phyloP scores from a whole-genome alignment of 108 stramenopile species.

The Phaeodactylum tricornutum region DNA sequence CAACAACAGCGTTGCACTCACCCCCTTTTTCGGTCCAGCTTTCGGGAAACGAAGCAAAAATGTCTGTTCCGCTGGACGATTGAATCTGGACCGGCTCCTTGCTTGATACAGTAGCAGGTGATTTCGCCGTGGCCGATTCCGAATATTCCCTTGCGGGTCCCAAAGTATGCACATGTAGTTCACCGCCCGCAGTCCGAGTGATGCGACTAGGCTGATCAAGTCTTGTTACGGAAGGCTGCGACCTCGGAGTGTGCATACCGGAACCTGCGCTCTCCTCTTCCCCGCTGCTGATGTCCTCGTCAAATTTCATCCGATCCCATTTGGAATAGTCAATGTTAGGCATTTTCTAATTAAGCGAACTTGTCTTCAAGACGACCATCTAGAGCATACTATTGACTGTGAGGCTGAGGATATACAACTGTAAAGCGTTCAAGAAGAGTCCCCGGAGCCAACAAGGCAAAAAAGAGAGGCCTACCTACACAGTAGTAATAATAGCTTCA shows the following conservation, averaged over 20 bases:
- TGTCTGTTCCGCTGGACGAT: not conserved
- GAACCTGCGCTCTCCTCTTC: slow-evolving; percentile 11
- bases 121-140: not conserved
- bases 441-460: too few species aligned
- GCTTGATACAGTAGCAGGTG: not conserved
- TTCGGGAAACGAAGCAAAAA: not conserved
- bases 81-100: not conserved
- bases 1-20: not conserved
- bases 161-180: not conserved
- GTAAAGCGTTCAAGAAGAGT: too few species aligned
- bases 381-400: too few species aligned
- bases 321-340: slow-evolving; percentile 37
- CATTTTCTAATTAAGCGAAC: too few species aligned
- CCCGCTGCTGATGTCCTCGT: slow-evolving; percentile 10
- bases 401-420: too few species aligned
- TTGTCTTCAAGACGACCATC: too few species aligned
- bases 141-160: not conserved
- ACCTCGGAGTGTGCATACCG: not conserved
- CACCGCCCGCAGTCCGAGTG: not conserved
- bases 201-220: not conserved
- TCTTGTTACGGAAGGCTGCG: not conserved
- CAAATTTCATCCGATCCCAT: slow-evolving; percentile 27
- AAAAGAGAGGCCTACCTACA: too few species aligned
- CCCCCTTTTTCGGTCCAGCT: slow-evolving; percentile 25
- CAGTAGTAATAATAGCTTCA: too few species aligned